Conservation (phyloP, 2,329 filamentous ascomycete genomes). For the Sporothrix inflata region DNA sequence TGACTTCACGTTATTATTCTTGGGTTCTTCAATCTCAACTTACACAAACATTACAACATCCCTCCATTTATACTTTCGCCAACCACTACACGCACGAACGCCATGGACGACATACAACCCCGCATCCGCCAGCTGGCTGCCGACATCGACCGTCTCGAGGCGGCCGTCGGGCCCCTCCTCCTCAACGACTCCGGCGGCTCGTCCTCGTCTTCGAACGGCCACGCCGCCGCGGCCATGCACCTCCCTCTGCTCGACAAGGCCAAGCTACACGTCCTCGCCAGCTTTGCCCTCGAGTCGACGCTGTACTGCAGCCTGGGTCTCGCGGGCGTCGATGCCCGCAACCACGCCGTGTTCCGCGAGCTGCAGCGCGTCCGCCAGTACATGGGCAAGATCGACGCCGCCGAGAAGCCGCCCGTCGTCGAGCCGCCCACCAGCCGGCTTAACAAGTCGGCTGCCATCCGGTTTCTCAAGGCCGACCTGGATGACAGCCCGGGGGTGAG, state of each 20-base stretch:
- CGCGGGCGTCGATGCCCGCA: constrained; percentile 77
- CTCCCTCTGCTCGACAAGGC: constrained; percentile 92
- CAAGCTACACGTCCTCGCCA: constrained; percentile 85
- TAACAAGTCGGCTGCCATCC: constrained; percentile 75
- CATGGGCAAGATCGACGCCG: constrained; percentile 84
- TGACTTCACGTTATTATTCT: neutral
- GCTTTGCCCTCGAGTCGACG: constrained; percentile 88
- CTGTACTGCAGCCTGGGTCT: constrained; percentile 82
- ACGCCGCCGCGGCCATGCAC: constrained; percentile 68
- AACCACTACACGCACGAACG: neutral
- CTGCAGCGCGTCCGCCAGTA: constrained; percentile 86
- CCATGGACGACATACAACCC: constrained; percentile 59
- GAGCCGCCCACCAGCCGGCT: constrained; percentile 53
- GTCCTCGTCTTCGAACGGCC: neutral
- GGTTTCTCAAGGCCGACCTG: constrained; percentile 82
- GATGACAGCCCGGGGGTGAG: constrained; percentile 54
- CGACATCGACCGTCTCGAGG: constrained; percentile 78
- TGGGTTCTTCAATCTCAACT: too few relatives aligned
- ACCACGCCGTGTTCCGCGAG: constrained; percentile 84
- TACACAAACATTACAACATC: neutral
- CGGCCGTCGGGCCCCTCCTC: constrained; percentile 73
- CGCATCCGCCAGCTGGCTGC: constrained; percentile 75
- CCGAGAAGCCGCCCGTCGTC: constrained; percentile 60
- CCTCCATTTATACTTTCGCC: neutral
- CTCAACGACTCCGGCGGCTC: constrained; percentile 32